Percentiles rank a stretch among this genome's conserved stretches.
Evolutionary conservation across 768 basidiomycete species (phyloP).

Genomic region (Mycena rosella): DNA sequence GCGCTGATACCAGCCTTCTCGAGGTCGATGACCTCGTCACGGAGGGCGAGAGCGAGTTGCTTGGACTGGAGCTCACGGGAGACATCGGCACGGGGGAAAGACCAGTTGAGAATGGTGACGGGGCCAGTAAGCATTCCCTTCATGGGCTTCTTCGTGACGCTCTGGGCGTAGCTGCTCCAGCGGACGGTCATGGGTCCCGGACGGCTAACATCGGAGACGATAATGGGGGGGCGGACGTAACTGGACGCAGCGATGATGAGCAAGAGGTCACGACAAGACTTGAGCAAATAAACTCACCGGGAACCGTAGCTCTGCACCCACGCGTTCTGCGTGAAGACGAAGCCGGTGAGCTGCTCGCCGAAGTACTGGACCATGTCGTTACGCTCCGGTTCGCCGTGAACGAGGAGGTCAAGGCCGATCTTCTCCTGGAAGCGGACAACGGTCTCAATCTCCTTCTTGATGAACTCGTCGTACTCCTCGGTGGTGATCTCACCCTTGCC

Average conservation of each 20-base stretch:
- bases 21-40: constrained; percentile 97
- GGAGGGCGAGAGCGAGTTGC: constrained; percentile 97
- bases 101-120: constrained; percentile 99
- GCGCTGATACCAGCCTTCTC: constrained; percentile 97
- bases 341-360: constrained; percentile 94
- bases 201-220: constrained; percentile 98
- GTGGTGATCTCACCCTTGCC: constrained; percentile 90
- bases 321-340: constrained; percentile 98
- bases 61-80: constrained; percentile 97
- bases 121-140: constrained; percentile 99
- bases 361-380: constrained; percentile 99
- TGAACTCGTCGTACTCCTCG: constrained; percentile 95
- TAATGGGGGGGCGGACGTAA: constrained; percentile 98
- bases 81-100: constrained; percentile 99
- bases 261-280: neutral
- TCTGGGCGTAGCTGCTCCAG: constrained; percentile 98
- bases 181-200: constrained; percentile 93
- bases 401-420: constrained; percentile 95
- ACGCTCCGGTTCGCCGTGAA: constrained; percentile 98
- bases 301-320: constrained; percentile 99
- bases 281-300: constrained; percentile 64
- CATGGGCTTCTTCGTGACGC: constrained; percentile 93
- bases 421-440: constrained; percentile 98
- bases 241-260: constrained; percentile 47
- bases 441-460: constrained; percentile 95